These are phyloP conservation scores for Ephemerocybe angulata DNA, from an alignment of 768 basidiomycete genomes.

Conservation along the genomic window DNA sequence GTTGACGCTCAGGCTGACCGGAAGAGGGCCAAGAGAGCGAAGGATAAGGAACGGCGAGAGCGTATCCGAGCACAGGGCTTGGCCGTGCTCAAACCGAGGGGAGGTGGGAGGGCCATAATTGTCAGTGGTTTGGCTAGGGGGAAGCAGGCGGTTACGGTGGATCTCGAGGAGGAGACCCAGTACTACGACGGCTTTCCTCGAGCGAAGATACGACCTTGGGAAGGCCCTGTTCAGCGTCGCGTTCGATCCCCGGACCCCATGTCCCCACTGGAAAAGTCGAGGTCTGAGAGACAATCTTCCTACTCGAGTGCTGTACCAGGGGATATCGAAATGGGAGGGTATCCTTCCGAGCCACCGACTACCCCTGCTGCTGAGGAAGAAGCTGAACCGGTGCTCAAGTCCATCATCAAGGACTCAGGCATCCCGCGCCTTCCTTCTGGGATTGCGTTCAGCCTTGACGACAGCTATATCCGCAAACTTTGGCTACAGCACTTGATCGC, in stretches of 20 bases:
- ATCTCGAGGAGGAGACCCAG: conserved; percentile 39
- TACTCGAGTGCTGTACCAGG: not conserved
- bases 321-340: no score
- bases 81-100: conserved; percentile 38
- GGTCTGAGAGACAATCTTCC: not conserved
- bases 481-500: conserved; percentile 54
- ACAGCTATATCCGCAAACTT: conserved; percentile 59
- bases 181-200: not conserved
- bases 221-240: not conserved
- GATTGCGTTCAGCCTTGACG: conserved; percentile 42
- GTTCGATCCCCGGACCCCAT: not conserved
- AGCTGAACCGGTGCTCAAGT: not conserved
- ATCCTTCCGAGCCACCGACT: not conserved
- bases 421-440: conserved; percentile 50
- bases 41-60: conserved; percentile 25
- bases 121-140: conserved; percentile 34
- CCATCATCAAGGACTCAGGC: conserved; percentile 46
- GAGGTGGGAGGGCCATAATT: conserved; percentile 30
- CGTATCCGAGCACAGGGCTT: conserved; percentile 26
- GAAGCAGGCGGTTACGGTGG: conserved; percentile 33
- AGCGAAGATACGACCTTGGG: conserved; percentile 10
- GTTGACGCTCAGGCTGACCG: conserved; percentile 12
- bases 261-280: not conserved
- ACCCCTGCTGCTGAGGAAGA: not conserved
- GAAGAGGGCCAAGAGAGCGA: conserved; percentile 26